phyloP scores from a whole-genome alignment of 2,329 filamentous ascomycete genomes.

The Colletotrichum caudatum region DNA sequence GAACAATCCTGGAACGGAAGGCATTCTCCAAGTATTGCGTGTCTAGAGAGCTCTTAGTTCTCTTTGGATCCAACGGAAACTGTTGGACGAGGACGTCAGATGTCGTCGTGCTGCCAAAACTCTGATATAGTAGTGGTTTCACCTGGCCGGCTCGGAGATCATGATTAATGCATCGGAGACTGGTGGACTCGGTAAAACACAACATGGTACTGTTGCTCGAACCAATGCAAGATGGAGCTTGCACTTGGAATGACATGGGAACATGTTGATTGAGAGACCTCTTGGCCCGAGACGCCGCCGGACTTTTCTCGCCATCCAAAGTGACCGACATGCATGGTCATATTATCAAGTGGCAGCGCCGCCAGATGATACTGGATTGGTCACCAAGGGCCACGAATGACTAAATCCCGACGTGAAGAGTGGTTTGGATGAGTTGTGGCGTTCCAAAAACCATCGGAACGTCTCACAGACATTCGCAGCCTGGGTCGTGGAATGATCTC shows the following conservation, averaged over 20 bases:
- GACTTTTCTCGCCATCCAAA: not conserved
- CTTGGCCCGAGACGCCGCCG: not conserved
- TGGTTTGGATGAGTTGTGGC: conserved; percentile 4
- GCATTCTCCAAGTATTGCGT: conserved; percentile 7
- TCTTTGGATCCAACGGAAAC: not conserved
- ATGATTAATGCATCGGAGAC: conserved; percentile 1
- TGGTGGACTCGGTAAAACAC: conserved; percentile 5
- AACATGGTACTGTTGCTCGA: not conserved
- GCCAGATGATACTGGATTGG: not conserved
- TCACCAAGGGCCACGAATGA: not conserved
- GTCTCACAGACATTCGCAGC: not conserved
- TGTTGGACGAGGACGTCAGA: conserved; percentile 20
- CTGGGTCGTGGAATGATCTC: conserved; percentile 13
- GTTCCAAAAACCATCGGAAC: not conserved
- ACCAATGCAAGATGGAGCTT: conserved; percentile 11
- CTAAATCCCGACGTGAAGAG: conserved; percentile 10
- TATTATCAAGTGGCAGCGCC: conserved; percentile 6
- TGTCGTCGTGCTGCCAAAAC: conserved; percentile 27
- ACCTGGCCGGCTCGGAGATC: conserved; percentile 14
- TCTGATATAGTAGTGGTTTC: conserved; percentile 31
- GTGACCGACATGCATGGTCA: not conserved
- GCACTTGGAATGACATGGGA: not conserved
- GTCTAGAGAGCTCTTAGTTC: conserved; percentile 16
- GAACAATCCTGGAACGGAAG: conserved; percentile 26
- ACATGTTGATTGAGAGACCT: not conserved